phyloP scores from a whole-genome alignment of 1,139 yeast genomes.

The Yamadazyma atlantica region DNA sequence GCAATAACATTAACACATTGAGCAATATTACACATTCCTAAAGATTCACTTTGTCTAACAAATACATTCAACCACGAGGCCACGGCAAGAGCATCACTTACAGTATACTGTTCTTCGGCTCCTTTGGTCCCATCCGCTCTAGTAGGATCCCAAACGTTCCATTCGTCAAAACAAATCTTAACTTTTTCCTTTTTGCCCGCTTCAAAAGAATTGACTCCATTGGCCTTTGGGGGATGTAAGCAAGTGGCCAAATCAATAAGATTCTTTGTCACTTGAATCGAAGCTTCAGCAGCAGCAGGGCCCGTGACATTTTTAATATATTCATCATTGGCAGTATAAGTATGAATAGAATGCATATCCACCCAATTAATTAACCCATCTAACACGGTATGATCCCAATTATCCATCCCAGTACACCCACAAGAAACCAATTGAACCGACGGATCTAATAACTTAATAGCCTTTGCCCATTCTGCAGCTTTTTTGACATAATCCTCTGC shows the following conservation, averaged over 20 bases:
- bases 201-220: conserved; percentile 10
- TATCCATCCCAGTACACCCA: conserved; percentile 26
- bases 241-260: conserved; percentile 27
- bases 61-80: conserved; percentile 33
- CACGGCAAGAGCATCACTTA: conserved; percentile 31
- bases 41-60: conserved; percentile 24
- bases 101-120: conserved; percentile 28
- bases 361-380: conserved; percentile 23
- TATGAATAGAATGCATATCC: conserved; percentile 30
- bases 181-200: conserved; percentile 15
- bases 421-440: conserved; percentile 25
- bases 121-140: conserved; percentile 28
- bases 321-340: conserved; percentile 26
- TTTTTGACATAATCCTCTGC: conserved; percentile 26
- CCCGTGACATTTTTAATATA: conserved; percentile 25
- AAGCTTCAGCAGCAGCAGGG: conserved; percentile 30
- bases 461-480: conserved; percentile 33
- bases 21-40: conserved; percentile 34
- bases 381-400: conserved; percentile 28
- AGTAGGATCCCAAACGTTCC: conserved; percentile 37
- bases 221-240: conserved; percentile 14
- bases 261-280: conserved; percentile 25
- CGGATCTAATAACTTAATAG: conserved; percentile 28
- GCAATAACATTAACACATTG: conserved; percentile 33
- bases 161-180: conserved; percentile 32